A percentile compares a stretch with the other conserved stretches of the same genome.
Evolutionary conservation across 148 eudicot genomes (phyloP).

Genomic region (Fallopia convolvulus): DNA sequence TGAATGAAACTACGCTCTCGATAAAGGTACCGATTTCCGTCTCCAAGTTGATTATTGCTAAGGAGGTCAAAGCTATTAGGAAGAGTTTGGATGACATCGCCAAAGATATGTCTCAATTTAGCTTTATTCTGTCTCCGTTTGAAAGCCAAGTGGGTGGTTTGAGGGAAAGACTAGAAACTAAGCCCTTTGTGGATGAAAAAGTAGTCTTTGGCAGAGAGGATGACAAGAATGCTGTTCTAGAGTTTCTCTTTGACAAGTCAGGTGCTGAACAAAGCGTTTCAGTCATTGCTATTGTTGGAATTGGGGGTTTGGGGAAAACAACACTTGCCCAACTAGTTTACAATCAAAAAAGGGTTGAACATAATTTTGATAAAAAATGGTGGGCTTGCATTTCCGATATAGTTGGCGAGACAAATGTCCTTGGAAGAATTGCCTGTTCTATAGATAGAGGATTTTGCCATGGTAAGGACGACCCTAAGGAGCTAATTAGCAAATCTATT

Average conservation of each 20-base stretch:
- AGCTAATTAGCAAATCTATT: no score
- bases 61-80: background rate
- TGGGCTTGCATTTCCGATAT: conserved; percentile 3
- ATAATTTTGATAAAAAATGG: background rate
- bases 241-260: background rate
- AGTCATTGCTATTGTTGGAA: conserved; percentile 18
- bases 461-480: no score
- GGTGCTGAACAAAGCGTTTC: background rate
- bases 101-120: no score
- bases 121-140: no score
- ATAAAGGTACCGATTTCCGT: background rate
- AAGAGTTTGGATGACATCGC: background rate
- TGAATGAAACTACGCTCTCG: no score
- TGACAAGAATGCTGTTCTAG: background rate
- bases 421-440: background rate
- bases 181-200: background rate
- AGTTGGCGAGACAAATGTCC: background rate
- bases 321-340: conserved; percentile 15
- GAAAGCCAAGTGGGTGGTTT: background rate
- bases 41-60: background rate
- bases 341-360: background rate
- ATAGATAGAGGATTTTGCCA: no score
- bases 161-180: background rate
- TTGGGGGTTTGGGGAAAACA: conserved; percentile 26
- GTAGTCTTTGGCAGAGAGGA: conserved; percentile 12